phyloP scores from a whole-genome alignment of 169 alveolate genomes.

The Plasmodium falciparum region DNA sequence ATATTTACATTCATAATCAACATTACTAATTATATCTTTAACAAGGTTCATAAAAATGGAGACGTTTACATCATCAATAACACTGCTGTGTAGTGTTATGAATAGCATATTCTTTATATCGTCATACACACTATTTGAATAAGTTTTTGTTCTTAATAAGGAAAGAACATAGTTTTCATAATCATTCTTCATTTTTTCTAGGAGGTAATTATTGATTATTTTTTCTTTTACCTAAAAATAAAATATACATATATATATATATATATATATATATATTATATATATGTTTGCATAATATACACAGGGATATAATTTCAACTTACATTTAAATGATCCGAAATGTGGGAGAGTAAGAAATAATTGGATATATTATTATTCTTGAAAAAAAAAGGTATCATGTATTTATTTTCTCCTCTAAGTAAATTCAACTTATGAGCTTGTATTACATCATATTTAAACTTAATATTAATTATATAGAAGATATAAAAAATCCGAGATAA shows the following conservation, averaged over 20 bases:
- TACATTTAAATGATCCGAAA: slow-evolving; percentile 28
- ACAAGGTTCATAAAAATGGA: slow-evolving; percentile 21
- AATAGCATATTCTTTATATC: slow-evolving; percentile 31
- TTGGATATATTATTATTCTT: slow-evolving; percentile 2
- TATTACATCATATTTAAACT: slow-evolving; percentile 18
- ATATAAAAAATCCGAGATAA: slow-evolving; percentile 37
- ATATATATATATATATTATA: not conserved
- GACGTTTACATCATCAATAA: slow-evolving; percentile 21
- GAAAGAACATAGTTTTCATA: slow-evolving; percentile 24
- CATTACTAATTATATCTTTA: slow-evolving; percentile 19
- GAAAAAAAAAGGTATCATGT: slow-evolving; percentile 26
- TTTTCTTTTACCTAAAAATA: slow-evolving; percentile 42
- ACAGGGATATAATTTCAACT: slow-evolving; percentile 5
- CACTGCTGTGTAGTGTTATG: slow-evolving; percentile 9
- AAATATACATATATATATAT: not conserved
- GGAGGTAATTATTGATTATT: slow-evolving; percentile 15
- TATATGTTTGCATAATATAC: not conserved
- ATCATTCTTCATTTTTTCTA: slow-evolving; percentile 36
- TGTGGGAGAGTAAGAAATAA: slow-evolving; percentile 9
- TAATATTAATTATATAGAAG: slow-evolving; percentile 38
- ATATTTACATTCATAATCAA: slow-evolving; percentile 22
- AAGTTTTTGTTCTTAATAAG: slow-evolving; percentile 8
- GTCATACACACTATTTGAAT: slow-evolving; percentile 31
- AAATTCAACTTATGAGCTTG: slow-evolving; percentile 13
- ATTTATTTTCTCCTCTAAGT: slow-evolving; percentile 8